Evolutionary conservation across 257 asterid genomes (phyloP).

Genomic region (Nicotiana noctiflora): DNA sequence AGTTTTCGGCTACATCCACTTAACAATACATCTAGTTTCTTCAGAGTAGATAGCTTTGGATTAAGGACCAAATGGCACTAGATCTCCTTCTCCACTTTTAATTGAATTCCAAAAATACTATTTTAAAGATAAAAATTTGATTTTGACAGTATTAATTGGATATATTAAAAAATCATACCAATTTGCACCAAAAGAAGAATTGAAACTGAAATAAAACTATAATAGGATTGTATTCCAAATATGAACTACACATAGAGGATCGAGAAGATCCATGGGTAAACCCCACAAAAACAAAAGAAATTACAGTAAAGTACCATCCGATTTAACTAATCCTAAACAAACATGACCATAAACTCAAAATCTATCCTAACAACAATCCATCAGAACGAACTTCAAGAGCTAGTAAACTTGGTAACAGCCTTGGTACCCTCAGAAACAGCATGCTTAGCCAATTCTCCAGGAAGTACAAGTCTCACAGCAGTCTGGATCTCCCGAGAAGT

Average conservation of each 20-base stretch:
- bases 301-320: not conserved
- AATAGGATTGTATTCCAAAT: not conserved
- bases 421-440: constrained; percentile 69
- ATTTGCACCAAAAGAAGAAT: not conserved
- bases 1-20: not conserved
- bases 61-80: not conserved
- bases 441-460: constrained; percentile 62
- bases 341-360: not conserved
- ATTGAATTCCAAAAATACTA: no score
- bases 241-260: not conserved
- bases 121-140: no score
- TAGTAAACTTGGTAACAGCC: constrained; percentile 62
- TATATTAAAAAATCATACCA: not conserved
- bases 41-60: not conserved
- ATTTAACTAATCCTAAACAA: not conserved
- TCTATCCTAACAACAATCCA: not conserved
- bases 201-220: not conserved
- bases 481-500: constrained; percentile 54
- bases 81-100: not conserved
- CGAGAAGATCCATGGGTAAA: not conserved
- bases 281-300: not conserved
- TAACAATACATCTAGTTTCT: not conserved
- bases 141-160: not conserved
- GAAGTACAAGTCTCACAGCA: constrained; percentile 50
- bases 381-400: constrained; percentile 24